phyloP scores from a whole-genome alignment of 495 filamentous ascomycete genomes.

The Neurospora sp. region DNA sequence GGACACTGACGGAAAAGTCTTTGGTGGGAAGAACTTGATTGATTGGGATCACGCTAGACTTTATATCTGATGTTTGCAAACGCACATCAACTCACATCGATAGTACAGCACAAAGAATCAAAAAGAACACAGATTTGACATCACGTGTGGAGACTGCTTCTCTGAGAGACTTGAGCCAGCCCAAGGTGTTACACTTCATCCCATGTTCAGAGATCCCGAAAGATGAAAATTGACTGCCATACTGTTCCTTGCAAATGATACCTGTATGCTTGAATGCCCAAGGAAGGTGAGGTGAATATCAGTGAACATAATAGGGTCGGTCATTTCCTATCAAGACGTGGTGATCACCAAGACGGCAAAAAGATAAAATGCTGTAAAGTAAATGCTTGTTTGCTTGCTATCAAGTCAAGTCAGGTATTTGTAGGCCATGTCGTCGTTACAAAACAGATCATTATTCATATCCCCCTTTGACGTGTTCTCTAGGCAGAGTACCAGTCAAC shows the following conservation, averaged over 20 bases:
- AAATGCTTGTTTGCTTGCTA: background rate
- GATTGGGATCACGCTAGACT: background rate
- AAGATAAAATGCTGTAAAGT: background rate
- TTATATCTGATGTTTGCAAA: background rate
- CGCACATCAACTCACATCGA: background rate
- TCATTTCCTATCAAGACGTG: background rate
- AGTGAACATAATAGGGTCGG: background rate
- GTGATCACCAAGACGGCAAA: background rate
- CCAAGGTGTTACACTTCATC: background rate
- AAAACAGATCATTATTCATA: background rate
- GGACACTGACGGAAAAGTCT: background rate
- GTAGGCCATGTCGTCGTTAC: background rate
- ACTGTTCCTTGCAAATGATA: background rate
- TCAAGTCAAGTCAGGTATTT: background rate
- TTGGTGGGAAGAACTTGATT: background rate
- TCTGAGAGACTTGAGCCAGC: background rate
- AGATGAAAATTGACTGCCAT: background rate
- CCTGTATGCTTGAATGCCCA: background rate
- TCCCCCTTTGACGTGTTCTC: background rate
- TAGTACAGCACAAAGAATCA: background rate
- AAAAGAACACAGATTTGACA: background rate
- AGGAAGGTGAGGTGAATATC: background rate
- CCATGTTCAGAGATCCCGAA: background rate
- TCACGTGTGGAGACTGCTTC: background rate
- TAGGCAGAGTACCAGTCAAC: conserved; percentile 21